Evolutionary conservation across 164 flowering plant genomes (phyloP).

Genomic region (Magnolia officinalis): DNA sequence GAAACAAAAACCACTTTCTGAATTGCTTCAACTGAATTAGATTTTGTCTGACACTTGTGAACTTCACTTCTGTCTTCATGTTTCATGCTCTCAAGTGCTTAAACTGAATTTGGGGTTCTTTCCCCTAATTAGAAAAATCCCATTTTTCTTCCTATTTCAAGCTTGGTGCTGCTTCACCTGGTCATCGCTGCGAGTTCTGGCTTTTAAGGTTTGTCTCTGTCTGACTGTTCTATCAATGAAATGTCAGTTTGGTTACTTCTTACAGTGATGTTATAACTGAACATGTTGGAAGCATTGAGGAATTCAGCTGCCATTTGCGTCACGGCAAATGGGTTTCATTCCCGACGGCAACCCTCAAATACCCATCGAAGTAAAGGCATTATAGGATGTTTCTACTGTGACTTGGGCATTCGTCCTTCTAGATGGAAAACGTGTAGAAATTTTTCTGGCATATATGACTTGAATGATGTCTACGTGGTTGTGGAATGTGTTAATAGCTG

Average conservation of each 20-base stretch:
- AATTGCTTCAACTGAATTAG: not conserved
- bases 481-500: not conserved
- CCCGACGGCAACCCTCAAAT: not conserved
- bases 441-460: not conserved
- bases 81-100: not conserved
- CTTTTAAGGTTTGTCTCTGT: not conserved
- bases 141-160: not conserved
- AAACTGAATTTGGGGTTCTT: not conserved
- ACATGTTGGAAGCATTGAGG: slow-evolving; percentile 25
- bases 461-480: slow-evolving; percentile 7
- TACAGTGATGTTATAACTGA: not conserved
- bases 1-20: not conserved
- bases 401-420: slow-evolving; percentile 8
- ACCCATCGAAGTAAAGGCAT: slow-evolving; percentile 3
- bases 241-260: not conserved
- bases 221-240: not conserved
- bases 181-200: not conserved
- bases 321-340: slow-evolving; percentile 16
- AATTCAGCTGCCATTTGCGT: slow-evolving; percentile 19
- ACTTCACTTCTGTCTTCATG: not conserved
- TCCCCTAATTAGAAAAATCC: not conserved
- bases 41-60: not conserved
- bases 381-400: not conserved
- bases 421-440: slow-evolving; percentile 9
- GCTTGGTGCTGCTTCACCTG: not conserved